Evolutionary conservation across 441 rosid species (phyloP).

Genomic region (Bruguiera hainesii): DNA sequence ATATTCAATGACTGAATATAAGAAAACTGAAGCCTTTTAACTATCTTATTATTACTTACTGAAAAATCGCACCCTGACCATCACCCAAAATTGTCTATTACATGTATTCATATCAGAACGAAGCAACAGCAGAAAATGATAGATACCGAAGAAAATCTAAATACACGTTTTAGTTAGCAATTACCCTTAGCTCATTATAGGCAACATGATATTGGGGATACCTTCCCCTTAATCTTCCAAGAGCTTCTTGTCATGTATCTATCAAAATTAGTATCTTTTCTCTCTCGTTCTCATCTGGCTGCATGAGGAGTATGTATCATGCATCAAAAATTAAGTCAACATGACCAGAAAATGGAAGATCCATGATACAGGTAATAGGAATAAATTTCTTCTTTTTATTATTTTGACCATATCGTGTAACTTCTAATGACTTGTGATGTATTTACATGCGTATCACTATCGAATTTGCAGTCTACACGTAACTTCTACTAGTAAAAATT

Average conservation of each 20-base stretch:
- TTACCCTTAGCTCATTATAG: constrained; percentile 87
- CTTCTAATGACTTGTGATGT: too few relatives aligned
- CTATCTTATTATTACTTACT: too few relatives aligned
- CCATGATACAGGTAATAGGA: constrained; percentile 9
- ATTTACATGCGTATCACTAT: too few relatives aligned
- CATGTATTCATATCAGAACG: too few relatives aligned
- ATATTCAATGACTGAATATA: too few relatives aligned
- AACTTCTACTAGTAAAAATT: too few relatives aligned
- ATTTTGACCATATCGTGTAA: constrained; percentile 93
- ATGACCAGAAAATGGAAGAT: constrained; percentile 16
- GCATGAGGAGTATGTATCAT: constrained; percentile 26
- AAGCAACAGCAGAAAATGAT: too few relatives aligned
- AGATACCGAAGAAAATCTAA: too few relatives aligned
- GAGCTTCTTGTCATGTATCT: constrained; percentile 97
- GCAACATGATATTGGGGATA: constrained; percentile 84
- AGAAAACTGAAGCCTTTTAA: too few relatives aligned
- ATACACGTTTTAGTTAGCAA: background rate
- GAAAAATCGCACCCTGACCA: too few relatives aligned
- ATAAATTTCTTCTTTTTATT: constrained; percentile 77
- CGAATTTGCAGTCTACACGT: too few relatives aligned
- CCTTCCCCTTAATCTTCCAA: constrained; percentile 78
- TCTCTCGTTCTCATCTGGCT: constrained; percentile 89
- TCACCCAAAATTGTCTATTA: too few relatives aligned
- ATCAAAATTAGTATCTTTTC: constrained; percentile 88
- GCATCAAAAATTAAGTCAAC: background rate